Conservation (phyloP, 768 basidiomycete species). For the Hygrocybe punicea region DNA sequence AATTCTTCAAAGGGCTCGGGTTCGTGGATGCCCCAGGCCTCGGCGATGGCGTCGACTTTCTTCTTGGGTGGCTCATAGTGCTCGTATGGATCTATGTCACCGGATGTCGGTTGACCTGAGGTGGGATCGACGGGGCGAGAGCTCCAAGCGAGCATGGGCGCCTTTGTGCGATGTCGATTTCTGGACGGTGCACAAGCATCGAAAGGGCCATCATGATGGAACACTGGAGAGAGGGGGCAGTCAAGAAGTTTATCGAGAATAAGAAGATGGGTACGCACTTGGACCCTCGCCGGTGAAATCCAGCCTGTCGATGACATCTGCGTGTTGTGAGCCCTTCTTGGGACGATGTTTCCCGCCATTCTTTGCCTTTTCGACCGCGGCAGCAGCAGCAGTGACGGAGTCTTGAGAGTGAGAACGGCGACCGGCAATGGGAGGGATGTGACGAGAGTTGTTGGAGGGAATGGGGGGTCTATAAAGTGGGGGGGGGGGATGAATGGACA, state of each 20-base stretch:
- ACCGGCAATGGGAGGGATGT: constrained; percentile 22
- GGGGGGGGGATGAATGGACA: constrained; percentile 7
- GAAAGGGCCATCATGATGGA: constrained; percentile 90
- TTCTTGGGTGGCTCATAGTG: constrained; percentile 69
- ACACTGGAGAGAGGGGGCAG: constrained; percentile 50
- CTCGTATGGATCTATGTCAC: constrained; percentile 52
- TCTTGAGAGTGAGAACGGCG: constrained; percentile 52
- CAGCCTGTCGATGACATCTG: constrained; percentile 86
- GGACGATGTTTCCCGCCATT: constrained; percentile 44
- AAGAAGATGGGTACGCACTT: constrained; percentile 48
- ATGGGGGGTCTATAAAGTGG: constrained; percentile 15
- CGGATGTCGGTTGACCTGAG: constrained; percentile 36
- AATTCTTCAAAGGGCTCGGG: constrained; percentile 91
- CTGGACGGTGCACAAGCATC: constrained; percentile 90
- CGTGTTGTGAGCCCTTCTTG: constrained; percentile 76
- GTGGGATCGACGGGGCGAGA: constrained; percentile 34
- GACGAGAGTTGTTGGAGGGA: constrained; percentile 8
- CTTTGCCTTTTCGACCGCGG: constrained; percentile 35
- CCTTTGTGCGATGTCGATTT: constrained; percentile 73
- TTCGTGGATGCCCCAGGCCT: constrained; percentile 91
- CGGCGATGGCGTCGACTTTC: constrained; percentile 84
- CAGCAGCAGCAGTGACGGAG: constrained; percentile 27
- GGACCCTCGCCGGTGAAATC: constrained; percentile 83
- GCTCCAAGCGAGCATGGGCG: constrained; percentile 81
- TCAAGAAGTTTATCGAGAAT: constrained; percentile 15